Base-by-base conservation (phyloP, 2,329 filamentous ascomycete genomes). In the Capronia epimyces region DNA sequence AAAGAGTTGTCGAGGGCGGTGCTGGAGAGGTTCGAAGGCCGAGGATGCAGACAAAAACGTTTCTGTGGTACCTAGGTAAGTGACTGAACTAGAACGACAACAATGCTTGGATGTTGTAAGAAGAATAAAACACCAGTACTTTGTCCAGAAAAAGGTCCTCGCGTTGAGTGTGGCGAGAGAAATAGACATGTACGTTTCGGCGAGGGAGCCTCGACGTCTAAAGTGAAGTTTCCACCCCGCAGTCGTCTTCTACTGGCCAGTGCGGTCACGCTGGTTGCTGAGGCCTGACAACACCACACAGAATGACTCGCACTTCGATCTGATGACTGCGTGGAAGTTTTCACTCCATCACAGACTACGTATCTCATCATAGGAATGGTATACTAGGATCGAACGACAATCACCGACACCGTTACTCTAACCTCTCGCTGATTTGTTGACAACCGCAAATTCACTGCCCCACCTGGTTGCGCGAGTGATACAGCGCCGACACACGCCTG, bases 371-470 rank as follows among this genome's bases (percentile, higher is more conserved):
- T n/a, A n/a, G n/a, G n/a, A n/a, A n/a, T n/a, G n/a, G n/a, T n/a
- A n/a, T n/a, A n/a, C n/a, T n/a, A n/a, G n/a, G n/a, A n/a, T n/a
- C n/a, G n/a, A n/a, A n/a, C n/a, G n/a, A n/a, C n/a, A n/a, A 22
- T 37, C 16, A 31, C 34, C 20, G 9, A 18, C 20, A 22, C 15
- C 18, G 21, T 31, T 41, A 13, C 47, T 34, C 42, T 44, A 13
- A 13, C 20, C 34, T 37, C 32, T 45, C 13, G 25, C 24, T 27
- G 43, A 44, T 43, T 25, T 39, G 40, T 40, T 49, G 47, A 49
- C 47, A 36, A 44, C 29, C 47, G 20, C 37, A 15, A 18, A 46
- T 29, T 24, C 48, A 40, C 34, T 39, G 48, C 48, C 48, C 42
- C 47, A 50, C 41, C 42, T 40, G 34, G 15, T 20, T 27, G 31